phyloP scores from a whole-genome alignment of 2,329 filamentous ascomycete species.

The Huntiella moniliformis region DNA sequence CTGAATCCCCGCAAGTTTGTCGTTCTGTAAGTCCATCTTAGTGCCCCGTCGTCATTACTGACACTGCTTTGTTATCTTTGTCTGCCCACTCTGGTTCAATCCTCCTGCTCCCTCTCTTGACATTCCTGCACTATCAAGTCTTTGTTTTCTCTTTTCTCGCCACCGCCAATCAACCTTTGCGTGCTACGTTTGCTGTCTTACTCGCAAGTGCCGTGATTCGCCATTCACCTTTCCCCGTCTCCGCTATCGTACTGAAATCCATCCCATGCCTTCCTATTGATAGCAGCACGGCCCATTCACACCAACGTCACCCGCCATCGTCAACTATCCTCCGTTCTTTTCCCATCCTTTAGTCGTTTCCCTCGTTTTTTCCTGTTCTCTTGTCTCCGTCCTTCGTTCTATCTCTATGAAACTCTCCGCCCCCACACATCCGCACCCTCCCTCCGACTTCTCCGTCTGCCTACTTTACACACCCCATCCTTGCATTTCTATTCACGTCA shows the following conservation, averaged over 20 bases:
- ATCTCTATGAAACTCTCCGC: not conserved
- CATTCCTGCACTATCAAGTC: not conserved
- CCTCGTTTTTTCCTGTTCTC: not conserved
- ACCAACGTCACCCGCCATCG: not conserved
- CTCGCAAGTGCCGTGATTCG: too few relatives aligned
- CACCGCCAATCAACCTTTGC: too few relatives aligned
- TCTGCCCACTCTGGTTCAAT: not conserved
- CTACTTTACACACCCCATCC: not conserved
- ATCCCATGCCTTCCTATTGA: not conserved
- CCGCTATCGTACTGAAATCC: not conserved
- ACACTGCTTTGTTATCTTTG: constrained; percentile 12
- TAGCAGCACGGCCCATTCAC: not conserved
- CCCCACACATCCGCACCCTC: not conserved
- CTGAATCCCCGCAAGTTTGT: constrained; percentile 83
- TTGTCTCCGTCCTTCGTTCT: not conserved
- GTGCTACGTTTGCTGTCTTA: too few relatives aligned
- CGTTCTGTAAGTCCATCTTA: constrained; percentile 58
- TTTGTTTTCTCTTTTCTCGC: constrained; percentile 1
- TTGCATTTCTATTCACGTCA: not conserved
- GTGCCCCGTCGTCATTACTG: constrained; percentile 10
- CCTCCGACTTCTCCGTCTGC: not conserved
- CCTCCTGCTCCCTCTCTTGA: not conserved
- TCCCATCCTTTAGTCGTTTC: not conserved
- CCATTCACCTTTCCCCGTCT: not conserved
- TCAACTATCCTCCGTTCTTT: not conserved